Percentiles rank a stretch among this genome's conserved stretches.
Evolutionary conservation across 2,329 filamentous ascomycete genomes (phyloP).

Genomic region (Cercospora zeina): DNA sequence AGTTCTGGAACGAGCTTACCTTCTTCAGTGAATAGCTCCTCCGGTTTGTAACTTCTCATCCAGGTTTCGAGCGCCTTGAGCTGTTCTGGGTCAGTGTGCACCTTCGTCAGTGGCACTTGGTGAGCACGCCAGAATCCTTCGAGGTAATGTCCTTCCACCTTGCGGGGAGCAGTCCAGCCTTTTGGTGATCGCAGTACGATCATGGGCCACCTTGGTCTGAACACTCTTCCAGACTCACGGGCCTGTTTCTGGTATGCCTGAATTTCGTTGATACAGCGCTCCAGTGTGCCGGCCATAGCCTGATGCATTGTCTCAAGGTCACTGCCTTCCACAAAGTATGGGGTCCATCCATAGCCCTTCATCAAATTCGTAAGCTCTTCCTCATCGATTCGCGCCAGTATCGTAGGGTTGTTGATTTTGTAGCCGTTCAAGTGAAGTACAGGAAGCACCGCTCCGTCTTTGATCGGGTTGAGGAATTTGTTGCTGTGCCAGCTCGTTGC

Average conservation of each 20-base stretch:
- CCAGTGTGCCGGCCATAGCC: conserved; percentile 75
- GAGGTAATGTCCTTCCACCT: conserved; percentile 68
- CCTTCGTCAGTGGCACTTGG: conserved; percentile 73
- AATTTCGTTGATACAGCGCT: conserved; percentile 71
- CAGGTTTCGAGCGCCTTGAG: conserved; percentile 70
- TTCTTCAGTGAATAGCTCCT: conserved; percentile 65
- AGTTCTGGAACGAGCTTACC: conserved; percentile 66
- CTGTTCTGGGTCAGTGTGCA: conserved; percentile 62
- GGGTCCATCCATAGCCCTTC: conserved; percentile 73
- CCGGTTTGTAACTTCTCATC: conserved; percentile 76
- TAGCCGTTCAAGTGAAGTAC: conserved; percentile 79
- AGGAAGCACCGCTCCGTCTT: conserved; percentile 73
- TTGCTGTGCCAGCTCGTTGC: conserved; percentile 80
- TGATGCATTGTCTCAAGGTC: conserved; percentile 76
- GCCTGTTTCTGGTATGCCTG: conserved; percentile 68
- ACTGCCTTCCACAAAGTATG: conserved; percentile 77
- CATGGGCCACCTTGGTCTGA: conserved; percentile 76
- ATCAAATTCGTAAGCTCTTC: conserved; percentile 70
- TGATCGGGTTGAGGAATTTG: conserved; percentile 78
- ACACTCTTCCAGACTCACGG: conserved; percentile 66
- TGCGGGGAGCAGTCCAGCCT: conserved; percentile 75
- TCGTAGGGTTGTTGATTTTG: conserved; percentile 79
- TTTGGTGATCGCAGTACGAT: conserved; percentile 75
- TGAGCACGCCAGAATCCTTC: conserved; percentile 78
- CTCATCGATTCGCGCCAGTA: conserved; percentile 72